These are phyloP conservation scores for barrel medic (Medicago truncatula) DNA, from an alignment of 306 rosid species.

Conservation along the genomic window DNA sequence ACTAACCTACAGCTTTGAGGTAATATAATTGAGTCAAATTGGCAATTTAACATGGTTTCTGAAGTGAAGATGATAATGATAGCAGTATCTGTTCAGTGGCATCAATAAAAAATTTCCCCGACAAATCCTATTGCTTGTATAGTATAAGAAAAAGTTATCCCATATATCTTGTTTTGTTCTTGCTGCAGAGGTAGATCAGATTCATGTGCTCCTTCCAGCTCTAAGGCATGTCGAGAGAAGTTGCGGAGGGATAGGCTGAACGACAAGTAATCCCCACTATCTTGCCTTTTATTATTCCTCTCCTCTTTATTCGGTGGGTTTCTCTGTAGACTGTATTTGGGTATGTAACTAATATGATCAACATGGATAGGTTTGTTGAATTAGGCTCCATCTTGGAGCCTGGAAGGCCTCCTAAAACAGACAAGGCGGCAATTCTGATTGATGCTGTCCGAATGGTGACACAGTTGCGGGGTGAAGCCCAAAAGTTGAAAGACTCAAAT, in stretches of 20 bases:
- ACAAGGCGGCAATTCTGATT: conserved; percentile 86
- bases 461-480: conserved; percentile 83
- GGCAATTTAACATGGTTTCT: conserved; percentile 21
- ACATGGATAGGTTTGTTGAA: conserved; percentile 77
- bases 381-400: conserved; percentile 92
- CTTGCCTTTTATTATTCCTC: background rate
- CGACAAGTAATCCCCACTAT: conserved; percentile 68
- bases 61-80: conserved; percentile 15
- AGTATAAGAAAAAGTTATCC: conserved; percentile 1
- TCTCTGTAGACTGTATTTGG: conserved; percentile 30
- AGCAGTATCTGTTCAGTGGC: background rate
- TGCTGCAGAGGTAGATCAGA: conserved; percentile 76
- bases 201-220: conserved; percentile 66
- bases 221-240: conserved; percentile 97
- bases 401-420: conserved; percentile 89
- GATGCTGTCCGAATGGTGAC: conserved; percentile 90
- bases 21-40: conserved; percentile 24
- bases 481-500: conserved; percentile 84
- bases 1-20: conserved; percentile 7
- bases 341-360: conserved; percentile 42
- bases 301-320: conserved; percentile 9
- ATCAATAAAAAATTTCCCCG: background rate
- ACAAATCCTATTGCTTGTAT: conserved; percentile 8
- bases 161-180: conserved; percentile 36
- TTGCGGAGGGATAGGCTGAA: conserved; percentile 92